Evolutionary conservation across 192 early-diverging fungal species (phyloP).

Genomic region (Backusella luteola): DNA sequence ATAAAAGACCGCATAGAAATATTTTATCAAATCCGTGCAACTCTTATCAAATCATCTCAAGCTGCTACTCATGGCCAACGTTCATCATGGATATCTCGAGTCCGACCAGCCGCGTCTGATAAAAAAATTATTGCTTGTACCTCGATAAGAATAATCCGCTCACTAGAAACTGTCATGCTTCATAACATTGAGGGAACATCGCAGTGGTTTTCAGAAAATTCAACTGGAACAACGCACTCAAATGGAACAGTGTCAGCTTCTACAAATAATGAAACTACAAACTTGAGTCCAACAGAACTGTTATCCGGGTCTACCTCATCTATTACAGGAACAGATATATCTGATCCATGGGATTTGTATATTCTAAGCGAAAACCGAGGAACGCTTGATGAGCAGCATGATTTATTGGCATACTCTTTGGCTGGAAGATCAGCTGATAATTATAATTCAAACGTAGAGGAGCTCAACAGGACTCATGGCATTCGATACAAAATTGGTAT

Average conservation of each 20-base stretch:
- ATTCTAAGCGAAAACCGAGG: not conserved
- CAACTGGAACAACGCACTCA: not conserved
- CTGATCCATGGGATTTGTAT: not conserved
- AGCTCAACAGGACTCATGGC: not conserved
- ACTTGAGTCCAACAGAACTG: not conserved
- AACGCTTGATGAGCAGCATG: conserved; percentile 22
- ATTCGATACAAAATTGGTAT: conserved; percentile 11
- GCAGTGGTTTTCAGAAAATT: not conserved
- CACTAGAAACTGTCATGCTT: conserved; percentile 3
- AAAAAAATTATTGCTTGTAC: conserved; percentile 2
- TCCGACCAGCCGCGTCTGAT: not conserved
- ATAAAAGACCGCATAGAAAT: conserved; percentile 18
- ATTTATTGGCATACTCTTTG: conserved; percentile 5
- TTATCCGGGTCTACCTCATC: not conserved
- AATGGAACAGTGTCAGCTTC: not conserved
- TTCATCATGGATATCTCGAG: not conserved
- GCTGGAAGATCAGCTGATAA: conserved; percentile 17
- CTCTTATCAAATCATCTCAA: not conserved
- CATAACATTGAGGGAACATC: not conserved
- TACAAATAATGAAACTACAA: not conserved
- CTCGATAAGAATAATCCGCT: conserved; percentile 4
- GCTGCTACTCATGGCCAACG: not conserved
- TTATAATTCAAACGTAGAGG: not conserved
- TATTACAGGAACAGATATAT: not conserved
- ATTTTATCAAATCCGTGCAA: conserved; percentile 21